Base-by-base conservation (phyloP, 768 basidiomycete species). In the Chlorophyllum brunneum region DNA sequence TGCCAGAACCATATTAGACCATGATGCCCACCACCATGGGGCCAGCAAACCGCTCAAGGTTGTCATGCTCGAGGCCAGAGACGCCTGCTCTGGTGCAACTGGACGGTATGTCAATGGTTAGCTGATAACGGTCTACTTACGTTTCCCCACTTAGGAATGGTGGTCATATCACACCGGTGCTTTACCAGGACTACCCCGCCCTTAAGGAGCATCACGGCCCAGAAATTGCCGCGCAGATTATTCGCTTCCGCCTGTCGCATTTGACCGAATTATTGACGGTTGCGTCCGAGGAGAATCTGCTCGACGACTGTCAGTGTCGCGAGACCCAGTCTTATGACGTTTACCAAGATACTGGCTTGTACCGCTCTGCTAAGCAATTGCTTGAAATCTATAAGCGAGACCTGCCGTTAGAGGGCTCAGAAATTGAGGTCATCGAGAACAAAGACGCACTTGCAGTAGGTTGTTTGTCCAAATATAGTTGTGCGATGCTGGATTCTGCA, bases 61-160 rank as follows among this genome's bases (percentile, higher is more conserved):
- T 2, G 79, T 90, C 18, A 83, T 92, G 72, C 74, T 95, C 18
- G 92, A 95, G 58, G 92, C 92, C 3, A 69, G 92, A 48, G 86
- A 88, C 9, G 74, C 74, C 0, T 89, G 87, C 59, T 86, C 84
- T 0, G 87, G 87, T 1, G 87, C 87, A 5, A 87, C 86, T 0
- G 87, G 80, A 31, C 74, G 86, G 84, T 82, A 52, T n/a, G 72
- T 30, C 16, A 42, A 41, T 37, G 8, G 53, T 22, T 48, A 7
- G 11, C 3, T n/a, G 34, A 26, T 38, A 43, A 38, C 16, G 13
- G 23, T 34, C 8, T 23, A 40, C 34, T 51, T 57, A 15, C 16
- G 11, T 2, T 48, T 22, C n/a, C n/a, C n/a, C n/a, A n/a, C n/a
- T n/a, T 54, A 85, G 86, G 58, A 88, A 88, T 53, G 86, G 86